Conservation (phyloP, 352 stramenopile species). For the Phytopythium vexans region DNA sequence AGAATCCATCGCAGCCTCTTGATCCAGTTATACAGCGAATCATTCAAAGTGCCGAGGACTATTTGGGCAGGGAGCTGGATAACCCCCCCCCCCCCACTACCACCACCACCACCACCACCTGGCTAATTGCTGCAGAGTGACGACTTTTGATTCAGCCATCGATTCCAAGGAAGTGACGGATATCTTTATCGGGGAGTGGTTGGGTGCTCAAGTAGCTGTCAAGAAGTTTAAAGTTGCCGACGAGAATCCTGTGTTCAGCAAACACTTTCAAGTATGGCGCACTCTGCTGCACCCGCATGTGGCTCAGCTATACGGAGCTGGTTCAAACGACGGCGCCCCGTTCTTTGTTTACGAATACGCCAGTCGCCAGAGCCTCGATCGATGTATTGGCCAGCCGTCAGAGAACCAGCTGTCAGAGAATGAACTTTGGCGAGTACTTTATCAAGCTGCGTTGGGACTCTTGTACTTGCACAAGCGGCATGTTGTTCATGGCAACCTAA, state of each 20-base stretch:
- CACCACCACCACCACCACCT: too few relatives aligned
- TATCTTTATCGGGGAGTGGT: conserved; percentile 17
- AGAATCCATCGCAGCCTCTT: neutral
- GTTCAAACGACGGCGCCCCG: conserved; percentile 14
- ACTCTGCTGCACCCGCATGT: conserved; percentile 22
- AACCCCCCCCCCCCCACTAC: conserved; percentile 4
- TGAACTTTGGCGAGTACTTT: conserved; percentile 10
- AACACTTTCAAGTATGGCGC: conserved; percentile 20
- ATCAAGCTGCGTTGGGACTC: conserved; percentile 12
- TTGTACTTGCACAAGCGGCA: conserved; percentile 24
- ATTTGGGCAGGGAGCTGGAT: conserved; percentile 3
- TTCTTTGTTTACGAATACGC: conserved; percentile 32
- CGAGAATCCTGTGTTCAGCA: conserved; percentile 22
- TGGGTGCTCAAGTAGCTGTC: conserved; percentile 17
- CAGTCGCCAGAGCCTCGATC: conserved; percentile 12
- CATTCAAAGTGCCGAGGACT: conserved; percentile 8
- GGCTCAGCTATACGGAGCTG: conserved; percentile 21
- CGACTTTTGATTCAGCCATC: neutral
- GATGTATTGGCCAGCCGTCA: too few relatives aligned
- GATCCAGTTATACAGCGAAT: conserved; percentile 5
- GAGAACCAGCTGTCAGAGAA: conserved; percentile 11
- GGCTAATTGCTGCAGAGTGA: conserved; percentile 9
- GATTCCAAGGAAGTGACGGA: conserved; percentile 5
- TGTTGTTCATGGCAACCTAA: conserved; percentile 34
- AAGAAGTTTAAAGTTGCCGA: conserved; percentile 18